phyloP scores from a whole-genome alignment of 306 rosid genomes.

The Cicer yamashitae region DNA sequence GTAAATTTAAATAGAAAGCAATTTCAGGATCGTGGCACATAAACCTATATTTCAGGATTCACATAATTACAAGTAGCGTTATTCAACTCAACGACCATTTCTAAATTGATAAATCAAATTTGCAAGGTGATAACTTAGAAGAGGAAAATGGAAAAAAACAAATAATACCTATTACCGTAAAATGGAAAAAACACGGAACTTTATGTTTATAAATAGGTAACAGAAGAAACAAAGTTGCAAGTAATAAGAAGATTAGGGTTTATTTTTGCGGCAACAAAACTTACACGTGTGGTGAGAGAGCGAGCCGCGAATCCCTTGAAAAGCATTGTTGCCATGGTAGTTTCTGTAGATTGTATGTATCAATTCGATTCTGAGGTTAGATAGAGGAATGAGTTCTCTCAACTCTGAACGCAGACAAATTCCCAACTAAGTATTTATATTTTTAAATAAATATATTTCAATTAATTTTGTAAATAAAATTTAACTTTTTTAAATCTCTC shows the following conservation, averaged over 20 bases:
- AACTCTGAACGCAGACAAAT: too few relatives aligned
- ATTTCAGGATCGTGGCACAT: neutral
- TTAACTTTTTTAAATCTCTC: too few relatives aligned
- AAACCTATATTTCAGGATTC: neutral
- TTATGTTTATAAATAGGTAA: too few relatives aligned
- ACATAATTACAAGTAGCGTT: neutral
- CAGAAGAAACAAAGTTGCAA: neutral
- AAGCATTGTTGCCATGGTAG: constrained; percentile 44
- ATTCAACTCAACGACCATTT: neutral
- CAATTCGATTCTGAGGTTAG: too few relatives aligned
- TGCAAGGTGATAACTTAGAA: neutral
- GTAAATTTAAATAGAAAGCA: neutral
- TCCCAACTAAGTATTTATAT: too few relatives aligned
- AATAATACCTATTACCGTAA: neutral
- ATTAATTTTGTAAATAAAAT: too few relatives aligned
- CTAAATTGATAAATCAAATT: neutral
- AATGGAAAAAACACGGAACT: neutral
- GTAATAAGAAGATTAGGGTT: neutral
- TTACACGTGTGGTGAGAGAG: constrained; percentile 40
- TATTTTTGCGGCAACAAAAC: neutral
- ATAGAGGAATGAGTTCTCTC: neutral
- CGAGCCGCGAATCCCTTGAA: constrained; percentile 49
- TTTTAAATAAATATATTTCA: too few relatives aligned
- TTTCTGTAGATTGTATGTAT: neutral
- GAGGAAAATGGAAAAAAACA: neutral